A percentile compares a stretch with the other conserved stretches of the same genome.
Conservation (phyloP, 2,329 filamentous ascomycete species). For the Penicillium sp. region DNA sequence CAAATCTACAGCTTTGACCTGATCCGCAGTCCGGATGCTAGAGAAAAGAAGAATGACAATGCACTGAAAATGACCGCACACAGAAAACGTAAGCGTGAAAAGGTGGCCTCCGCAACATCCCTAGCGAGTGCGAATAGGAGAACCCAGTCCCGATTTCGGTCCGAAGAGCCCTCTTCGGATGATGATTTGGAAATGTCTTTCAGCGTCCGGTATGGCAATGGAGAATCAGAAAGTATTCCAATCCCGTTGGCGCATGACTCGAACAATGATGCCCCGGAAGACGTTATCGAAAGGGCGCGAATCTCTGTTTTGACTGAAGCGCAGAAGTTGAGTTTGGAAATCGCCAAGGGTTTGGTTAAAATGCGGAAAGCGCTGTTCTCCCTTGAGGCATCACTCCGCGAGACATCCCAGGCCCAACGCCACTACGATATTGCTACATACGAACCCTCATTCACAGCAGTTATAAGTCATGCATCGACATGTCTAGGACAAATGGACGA, state of each 20-base stretch:
- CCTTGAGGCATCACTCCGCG: conserved; percentile 35
- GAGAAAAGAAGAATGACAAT: conserved; percentile 33
- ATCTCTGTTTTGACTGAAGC: conserved; percentile 48
- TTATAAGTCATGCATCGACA: conserved; percentile 42
- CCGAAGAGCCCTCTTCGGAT: conserved; percentile 32
- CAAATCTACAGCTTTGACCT: conserved; percentile 65
- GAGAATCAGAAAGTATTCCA: conserved; percentile 56
- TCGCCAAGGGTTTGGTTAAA: conserved; percentile 53
- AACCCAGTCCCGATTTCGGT: conserved; percentile 48
- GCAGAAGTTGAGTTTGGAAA: conserved; percentile 51
- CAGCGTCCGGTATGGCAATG: conserved; percentile 57
- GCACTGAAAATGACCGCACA: conserved; percentile 32
- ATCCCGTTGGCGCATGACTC: conserved; percentile 34
- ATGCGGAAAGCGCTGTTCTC: conserved; percentile 56
- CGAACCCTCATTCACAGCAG: conserved; percentile 37
- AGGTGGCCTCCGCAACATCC: conserved; percentile 42
- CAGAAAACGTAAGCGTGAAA: conserved; percentile 57
- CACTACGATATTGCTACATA: conserved; percentile 29
- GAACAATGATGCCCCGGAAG: conserved; percentile 24
- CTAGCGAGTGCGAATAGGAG: conserved; percentile 38
- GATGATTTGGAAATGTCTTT: conserved; percentile 47
- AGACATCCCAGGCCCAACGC: conserved; percentile 25
- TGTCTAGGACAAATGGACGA: conserved; percentile 56
- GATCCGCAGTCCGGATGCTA: conserved; percentile 54
- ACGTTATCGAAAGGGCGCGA: conserved; percentile 37